A percentile compares a stretch with the other conserved stretches of the same genome.
Evolutionary conservation across 345 rosid species (phyloP).

Genomic region (Eucalyptus virginea): DNA sequence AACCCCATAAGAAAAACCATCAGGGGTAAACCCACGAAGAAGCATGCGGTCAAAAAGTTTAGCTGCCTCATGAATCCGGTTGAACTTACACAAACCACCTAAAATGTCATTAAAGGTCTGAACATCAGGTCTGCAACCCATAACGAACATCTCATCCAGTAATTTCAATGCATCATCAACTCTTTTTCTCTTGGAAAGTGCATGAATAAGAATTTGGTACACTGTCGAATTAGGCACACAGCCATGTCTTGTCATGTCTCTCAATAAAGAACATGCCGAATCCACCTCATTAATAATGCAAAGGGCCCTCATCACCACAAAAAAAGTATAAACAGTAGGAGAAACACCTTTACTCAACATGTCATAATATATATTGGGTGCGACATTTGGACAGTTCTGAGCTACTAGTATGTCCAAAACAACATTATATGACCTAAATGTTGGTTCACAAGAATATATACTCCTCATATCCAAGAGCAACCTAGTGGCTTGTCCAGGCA

Average conservation of each 20-base stretch:
- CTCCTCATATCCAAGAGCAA: constrained; percentile 65
- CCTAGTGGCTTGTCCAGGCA: constrained; percentile 82
- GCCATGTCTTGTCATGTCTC: constrained; percentile 78
- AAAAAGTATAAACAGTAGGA: constrained; percentile 65
- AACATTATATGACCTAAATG: constrained; percentile 57
- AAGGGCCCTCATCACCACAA: constrained; percentile 64
- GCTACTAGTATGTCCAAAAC: constrained; percentile 55
- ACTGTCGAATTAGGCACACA: constrained; percentile 73
- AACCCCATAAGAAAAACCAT: constrained; percentile 50
- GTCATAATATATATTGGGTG: constrained; percentile 72
- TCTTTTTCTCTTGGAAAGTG: constrained; percentile 46
- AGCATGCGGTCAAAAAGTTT: constrained; percentile 77
- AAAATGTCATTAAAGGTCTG: constrained; percentile 77
- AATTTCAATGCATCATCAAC: constrained; percentile 58
- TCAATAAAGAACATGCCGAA: constrained; percentile 54
- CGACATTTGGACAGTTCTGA: constrained; percentile 42
- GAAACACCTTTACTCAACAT: constrained; percentile 60
- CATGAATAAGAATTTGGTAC: constrained; percentile 74
- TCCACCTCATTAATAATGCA: constrained; percentile 66
- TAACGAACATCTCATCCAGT: constrained; percentile 79
- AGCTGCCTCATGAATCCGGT: constrained; percentile 52
- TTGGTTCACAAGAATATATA: constrained; percentile 49
- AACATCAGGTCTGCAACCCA: constrained; percentile 76
- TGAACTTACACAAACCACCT: constrained; percentile 48
- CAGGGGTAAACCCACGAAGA: constrained; percentile 57